Conservation (phyloP, 129 eudicot species). For the Pittosporum tobira region DNA sequence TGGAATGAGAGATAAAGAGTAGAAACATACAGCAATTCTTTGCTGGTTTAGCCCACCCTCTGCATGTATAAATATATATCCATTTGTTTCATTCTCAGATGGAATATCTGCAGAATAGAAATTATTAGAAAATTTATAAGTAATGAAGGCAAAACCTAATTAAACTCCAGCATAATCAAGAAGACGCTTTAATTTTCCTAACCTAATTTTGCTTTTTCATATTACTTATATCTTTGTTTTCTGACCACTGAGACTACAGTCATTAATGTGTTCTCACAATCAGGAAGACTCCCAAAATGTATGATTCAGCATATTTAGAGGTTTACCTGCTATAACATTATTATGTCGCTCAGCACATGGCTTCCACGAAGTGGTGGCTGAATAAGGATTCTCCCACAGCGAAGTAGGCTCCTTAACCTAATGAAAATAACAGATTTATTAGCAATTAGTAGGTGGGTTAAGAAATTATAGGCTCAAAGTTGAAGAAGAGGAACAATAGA, state of each 20-base stretch:
- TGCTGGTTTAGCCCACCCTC: slow-evolving; percentile 99
- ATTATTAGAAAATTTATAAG: not conserved
- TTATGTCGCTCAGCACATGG: slow-evolving; percentile 76
- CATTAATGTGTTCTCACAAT: too few species aligned
- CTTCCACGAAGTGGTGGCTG: slow-evolving; percentile 96
- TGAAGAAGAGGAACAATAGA: not conserved
- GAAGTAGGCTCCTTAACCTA: slow-evolving; percentile 91
- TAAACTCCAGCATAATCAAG: not conserved
- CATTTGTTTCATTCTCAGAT: slow-evolving; percentile 74
- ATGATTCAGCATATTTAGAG: not conserved
- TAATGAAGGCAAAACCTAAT: not conserved
- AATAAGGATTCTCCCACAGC: slow-evolving; percentile 94
- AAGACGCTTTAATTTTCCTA: not conserved
- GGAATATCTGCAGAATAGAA: slow-evolving; percentile 62
- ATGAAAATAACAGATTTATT: not conserved
- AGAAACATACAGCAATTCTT: slow-evolving; percentile 85
- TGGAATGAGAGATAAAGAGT: too few species aligned
- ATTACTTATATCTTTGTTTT: not conserved
- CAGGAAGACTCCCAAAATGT: not conserved
- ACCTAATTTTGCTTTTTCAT: not conserved
- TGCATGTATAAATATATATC: slow-evolving; percentile 94
- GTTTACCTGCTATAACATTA: slow-evolving; percentile 66
- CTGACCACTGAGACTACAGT: not conserved
- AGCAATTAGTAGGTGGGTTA: not conserved
- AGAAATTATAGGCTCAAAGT: not conserved